Evolutionary conservation across 2,329 filamentous ascomycete genomes (phyloP).

Genomic region (Trichoderma brevicompactum): DNA sequence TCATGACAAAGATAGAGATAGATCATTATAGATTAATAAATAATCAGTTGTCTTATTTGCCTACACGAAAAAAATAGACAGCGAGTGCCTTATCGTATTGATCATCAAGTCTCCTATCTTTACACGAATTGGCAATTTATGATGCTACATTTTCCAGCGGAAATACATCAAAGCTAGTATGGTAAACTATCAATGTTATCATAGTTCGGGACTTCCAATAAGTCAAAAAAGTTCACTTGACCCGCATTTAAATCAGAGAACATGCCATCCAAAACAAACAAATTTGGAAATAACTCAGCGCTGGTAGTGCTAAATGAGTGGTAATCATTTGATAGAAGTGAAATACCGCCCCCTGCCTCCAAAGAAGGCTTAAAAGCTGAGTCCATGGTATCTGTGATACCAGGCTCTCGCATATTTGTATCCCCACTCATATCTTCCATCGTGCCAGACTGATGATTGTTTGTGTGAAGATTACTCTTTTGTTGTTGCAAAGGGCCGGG

Average conservation of each 20-base stretch:
- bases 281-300: neutral
- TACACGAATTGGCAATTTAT: neutral
- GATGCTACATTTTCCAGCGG: too few relatives aligned
- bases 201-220: conserved; percentile 4
- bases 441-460: neutral
- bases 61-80: too few relatives aligned
- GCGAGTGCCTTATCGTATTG: too few relatives aligned
- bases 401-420: neutral
- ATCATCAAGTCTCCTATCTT: neutral
- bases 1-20: neutral
- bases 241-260: conserved; percentile 4
- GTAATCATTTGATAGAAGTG: neutral
- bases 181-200: neutral
- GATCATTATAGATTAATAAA: neutral
- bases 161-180: neutral
- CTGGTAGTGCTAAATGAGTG: neutral
- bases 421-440: neutral
- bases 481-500: neutral
- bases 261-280: conserved; percentile 3
- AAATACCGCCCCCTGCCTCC: neutral
- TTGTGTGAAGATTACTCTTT: neutral
- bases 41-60: too few relatives aligned
- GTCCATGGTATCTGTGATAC: neutral
- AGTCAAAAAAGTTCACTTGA: conserved; percentile 16
- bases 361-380: neutral